Percentiles rank a stretch among this genome's conserved stretches.
Evolutionary conservation across 1,284 basidiomycete genomes (phyloP).

Genomic region (Filobasidium uniguttulatum): DNA sequence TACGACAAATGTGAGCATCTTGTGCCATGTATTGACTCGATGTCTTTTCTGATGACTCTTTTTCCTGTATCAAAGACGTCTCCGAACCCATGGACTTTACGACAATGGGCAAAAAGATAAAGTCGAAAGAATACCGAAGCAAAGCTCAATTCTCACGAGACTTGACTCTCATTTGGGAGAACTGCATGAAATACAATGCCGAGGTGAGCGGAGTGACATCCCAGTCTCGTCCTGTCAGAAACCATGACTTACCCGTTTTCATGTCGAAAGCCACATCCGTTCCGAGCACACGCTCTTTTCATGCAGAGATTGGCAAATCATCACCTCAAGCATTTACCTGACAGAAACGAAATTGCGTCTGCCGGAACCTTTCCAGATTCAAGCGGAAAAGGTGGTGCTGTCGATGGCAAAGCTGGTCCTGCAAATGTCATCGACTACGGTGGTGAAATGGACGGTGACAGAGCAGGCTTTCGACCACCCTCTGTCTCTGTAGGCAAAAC

Average conservation of each 20-base stretch:
- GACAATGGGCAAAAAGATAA: constrained; percentile 84
- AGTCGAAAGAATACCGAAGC: constrained; percentile 76
- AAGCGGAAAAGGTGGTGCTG: not conserved
- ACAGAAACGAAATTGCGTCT: constrained; percentile 52
- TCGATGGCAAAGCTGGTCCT: not conserved
- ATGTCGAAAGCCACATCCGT: constrained; percentile 50
- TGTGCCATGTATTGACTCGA: not conserved
- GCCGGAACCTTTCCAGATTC: not conserved
- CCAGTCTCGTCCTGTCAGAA: not conserved
- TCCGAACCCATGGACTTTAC: constrained; percentile 85
- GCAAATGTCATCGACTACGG: too few species aligned
- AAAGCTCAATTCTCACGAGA: constrained; percentile 89
- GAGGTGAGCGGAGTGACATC: constrained; percentile 52
- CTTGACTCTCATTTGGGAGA: constrained; percentile 90
- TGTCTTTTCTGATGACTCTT: too few species aligned
- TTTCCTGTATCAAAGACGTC: constrained; percentile 50
- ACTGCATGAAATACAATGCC: constrained; percentile 85
- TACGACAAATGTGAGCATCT: constrained; percentile 59
- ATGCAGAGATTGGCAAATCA: constrained; percentile 62
- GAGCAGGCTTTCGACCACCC: not conserved
- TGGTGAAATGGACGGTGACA: not conserved
- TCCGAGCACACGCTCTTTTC: constrained; percentile 61
- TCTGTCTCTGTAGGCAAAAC: not conserved
- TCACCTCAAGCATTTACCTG: constrained; percentile 73
- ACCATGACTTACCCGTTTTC: not conserved